These are phyloP conservation scores for Phaeolepiota aurea DNA, from an alignment of 768 basidiomycete genomes.

Conservation along the genomic window DNA sequence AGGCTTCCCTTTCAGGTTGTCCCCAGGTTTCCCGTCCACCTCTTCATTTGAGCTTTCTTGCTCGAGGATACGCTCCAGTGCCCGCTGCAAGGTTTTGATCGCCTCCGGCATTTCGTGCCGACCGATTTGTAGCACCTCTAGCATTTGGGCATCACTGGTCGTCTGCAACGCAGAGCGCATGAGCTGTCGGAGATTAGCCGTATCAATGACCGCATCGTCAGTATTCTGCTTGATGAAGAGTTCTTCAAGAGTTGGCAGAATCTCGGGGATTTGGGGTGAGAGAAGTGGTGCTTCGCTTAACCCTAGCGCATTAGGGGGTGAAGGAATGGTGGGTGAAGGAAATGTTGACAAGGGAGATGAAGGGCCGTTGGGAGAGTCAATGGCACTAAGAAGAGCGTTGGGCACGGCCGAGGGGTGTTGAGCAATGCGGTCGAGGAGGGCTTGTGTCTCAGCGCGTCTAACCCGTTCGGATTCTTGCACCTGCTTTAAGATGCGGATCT, in stretches of 20 bases:
- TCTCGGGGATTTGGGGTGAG: too few species aligned
- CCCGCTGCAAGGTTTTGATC: conserved; percentile 70
- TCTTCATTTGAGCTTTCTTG: too few species aligned
- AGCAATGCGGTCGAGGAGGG: conserved; percentile 19
- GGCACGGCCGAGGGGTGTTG: too few species aligned
- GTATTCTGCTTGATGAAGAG: conserved; percentile 21
- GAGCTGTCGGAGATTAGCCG: conserved; percentile 45
- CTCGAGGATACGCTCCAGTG: conserved; percentile 36
- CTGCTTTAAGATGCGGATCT: conserved; percentile 42
- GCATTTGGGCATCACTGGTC: conserved; percentile 56
- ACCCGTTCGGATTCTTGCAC: conserved; percentile 36
- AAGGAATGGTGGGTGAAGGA: too few species aligned
- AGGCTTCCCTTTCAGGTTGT: too few species aligned
- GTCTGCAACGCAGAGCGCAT: conserved; percentile 50
- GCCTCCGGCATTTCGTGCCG: conserved; percentile 73
- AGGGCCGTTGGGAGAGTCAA: too few species aligned
- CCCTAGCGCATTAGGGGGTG: too few species aligned
- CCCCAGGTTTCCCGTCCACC: too few species aligned
- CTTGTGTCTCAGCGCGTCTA: conserved; percentile 29
- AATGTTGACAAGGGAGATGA: too few species aligned
- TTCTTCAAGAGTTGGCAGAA: conserved; percentile 15
- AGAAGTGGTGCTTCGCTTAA: too few species aligned
- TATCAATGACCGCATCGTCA: conserved; percentile 42
- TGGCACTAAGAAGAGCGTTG: too few species aligned
- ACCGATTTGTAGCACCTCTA: conserved; percentile 52